phyloP scores from a whole-genome alignment of 2,329 filamentous ascomycete species.

The Cryphonectria nitschkei region DNA sequence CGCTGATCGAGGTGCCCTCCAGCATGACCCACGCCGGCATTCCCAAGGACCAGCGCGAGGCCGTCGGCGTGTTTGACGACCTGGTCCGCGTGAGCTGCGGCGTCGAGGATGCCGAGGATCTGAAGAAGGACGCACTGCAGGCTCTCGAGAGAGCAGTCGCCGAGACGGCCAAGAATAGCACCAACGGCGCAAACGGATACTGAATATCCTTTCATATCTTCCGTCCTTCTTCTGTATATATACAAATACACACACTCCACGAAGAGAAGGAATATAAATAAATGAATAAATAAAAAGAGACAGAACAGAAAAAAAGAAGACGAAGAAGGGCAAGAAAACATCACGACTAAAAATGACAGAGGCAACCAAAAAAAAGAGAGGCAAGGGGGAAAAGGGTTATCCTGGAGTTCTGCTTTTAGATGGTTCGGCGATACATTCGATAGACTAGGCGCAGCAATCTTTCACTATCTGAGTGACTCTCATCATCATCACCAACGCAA shows the following conservation, averaged over 20 bases:
- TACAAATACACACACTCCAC: neutral
- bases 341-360: neutral
- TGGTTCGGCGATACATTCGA: neutral
- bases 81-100: conserved; percentile 92
- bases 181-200: conserved; percentile 11
- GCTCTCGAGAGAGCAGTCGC: conserved; percentile 76
- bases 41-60: conserved; percentile 85
- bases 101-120: conserved; percentile 86
- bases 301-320: neutral
- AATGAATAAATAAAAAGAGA: neutral
- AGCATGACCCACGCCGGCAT: conserved; percentile 98
- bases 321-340: neutral
- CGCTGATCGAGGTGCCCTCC: conserved; percentile 86
- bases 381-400: neutral
- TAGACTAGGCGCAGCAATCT: conserved; percentile 4
- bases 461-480: neutral
- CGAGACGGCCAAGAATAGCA: conserved; percentile 28
- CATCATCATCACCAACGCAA: neutral
- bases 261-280: neutral
- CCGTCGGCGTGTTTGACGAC: conserved; percentile 92
- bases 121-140: conserved; percentile 77
- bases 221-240: neutral
- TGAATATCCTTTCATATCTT: neutral
- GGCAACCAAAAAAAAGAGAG: neutral
- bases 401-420: conserved; percentile 6